These are phyloP conservation scores for Saprolegnia diclina DNA, from an alignment of 352 stramenopile species.

Conservation along the genomic window DNA sequence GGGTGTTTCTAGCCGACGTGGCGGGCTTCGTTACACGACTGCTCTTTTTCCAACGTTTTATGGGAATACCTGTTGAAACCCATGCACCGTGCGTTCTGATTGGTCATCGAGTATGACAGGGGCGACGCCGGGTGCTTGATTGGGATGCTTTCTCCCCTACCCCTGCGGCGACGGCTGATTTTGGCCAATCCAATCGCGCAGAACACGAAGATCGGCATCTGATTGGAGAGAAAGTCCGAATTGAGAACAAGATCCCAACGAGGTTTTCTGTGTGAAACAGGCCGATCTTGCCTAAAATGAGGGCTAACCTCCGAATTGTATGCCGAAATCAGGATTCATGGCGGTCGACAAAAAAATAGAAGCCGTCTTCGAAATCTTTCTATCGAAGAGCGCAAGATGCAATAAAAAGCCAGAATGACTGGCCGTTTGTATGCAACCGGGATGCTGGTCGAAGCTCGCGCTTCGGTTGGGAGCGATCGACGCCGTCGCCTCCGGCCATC, in stretches of 20 bases:
- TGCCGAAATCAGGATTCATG: not conserved
- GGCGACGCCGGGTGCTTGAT: not conserved
- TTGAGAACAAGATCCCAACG: slow-evolving; percentile 14
- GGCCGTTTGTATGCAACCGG: not conserved
- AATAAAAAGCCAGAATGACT: not conserved
- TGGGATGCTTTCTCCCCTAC: slow-evolving; percentile 16
- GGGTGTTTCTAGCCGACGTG: not conserved
- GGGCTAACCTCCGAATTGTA: not conserved
- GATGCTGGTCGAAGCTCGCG: not conserved
- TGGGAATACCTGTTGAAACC: slow-evolving; percentile 11
- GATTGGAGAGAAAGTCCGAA: not conserved
- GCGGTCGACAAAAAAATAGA: not conserved
- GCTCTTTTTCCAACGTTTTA: slow-evolving; percentile 1
- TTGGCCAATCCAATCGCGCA: not conserved
- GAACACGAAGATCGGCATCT: not conserved
- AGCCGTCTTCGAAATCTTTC: not conserved
- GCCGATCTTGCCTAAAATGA: no score
- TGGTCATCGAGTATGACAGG: slow-evolving; percentile 14
- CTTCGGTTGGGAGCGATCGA: not conserved
- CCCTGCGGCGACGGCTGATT: not conserved
- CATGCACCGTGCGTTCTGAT: slow-evolving; percentile 14
- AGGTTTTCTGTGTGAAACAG: not conserved
- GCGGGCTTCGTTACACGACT: not conserved
- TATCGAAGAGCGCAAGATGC: no score
- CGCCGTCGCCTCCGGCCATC: not conserved